Evolutionary conservation across 805 yeast genomes (phyloP), one percentile per base, ranked within the genome.

Genomic region (Isabelozyma pseudorhagii): DNA sequence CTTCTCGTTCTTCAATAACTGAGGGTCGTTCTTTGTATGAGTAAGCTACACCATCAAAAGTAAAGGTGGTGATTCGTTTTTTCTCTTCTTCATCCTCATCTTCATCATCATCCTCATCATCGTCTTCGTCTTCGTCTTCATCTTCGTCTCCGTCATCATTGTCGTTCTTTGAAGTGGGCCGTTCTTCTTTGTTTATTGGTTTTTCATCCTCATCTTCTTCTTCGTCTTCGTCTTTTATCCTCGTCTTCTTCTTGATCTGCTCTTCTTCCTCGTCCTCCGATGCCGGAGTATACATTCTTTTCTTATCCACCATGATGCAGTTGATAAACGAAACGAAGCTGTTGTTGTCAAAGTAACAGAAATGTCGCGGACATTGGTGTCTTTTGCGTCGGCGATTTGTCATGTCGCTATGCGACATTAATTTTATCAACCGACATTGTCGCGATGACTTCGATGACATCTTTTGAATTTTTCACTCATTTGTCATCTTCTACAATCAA

Each of bases 11-110:
- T 64, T 93, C 99, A 9, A 92, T 77, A 4, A 91, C 98, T 4
- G 97, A 90, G 0, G 98, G 94, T 51, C 97, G 77, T 64, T 93
- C 98, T 58, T 87, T 89, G 69, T 87, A 94, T 18, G 89, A 82
- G 65, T 92, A 90, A 50, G 79, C 75, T 13, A 81, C 81, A 1
- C 97, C 97, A 62, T 89, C 96, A 63, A 84, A 85, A 34, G 77
- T 77, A 64, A 85, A 84, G 2, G 75, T 71, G 4, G 76, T 73
- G 36, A 66, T 72, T 51, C 78, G 61, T 47, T 73, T 73, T 54
- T 60, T 59, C 46, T 72, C 77, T 45, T 72, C 75, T 44, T 71
- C 78, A 7, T 69, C 77, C 40, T 71, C 77, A 40, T 71, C 77
- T 3, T 72, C 78, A 7, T 71, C 74, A 10, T 73, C 77, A 7